phyloP scores from a whole-genome alignment of 805 yeast genomes.

The Grigorovia yakushimaensis region DNA sequence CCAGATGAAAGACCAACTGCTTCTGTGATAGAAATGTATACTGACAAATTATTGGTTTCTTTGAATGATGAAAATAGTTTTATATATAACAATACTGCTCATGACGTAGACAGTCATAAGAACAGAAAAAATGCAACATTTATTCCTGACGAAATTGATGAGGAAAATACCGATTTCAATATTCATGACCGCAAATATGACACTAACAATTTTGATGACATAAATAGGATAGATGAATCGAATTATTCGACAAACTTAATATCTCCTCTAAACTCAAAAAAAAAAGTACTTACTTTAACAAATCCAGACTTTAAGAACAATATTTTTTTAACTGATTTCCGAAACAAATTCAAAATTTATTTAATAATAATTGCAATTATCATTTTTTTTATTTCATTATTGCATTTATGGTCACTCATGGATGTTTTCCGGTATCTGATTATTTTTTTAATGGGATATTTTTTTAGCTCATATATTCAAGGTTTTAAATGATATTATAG shows the following conservation, averaged over 20 bases:
- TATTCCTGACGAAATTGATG: background rate
- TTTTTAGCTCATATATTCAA: background rate
- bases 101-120: background rate
- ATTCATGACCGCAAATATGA: background rate
- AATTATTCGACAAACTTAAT: background rate
- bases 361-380: background rate
- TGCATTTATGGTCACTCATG: background rate
- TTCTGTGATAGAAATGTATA: conserved; percentile 27
- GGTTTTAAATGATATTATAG: too few species aligned
- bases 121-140: too few species aligned
- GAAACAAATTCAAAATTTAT: background rate
- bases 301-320: background rate
- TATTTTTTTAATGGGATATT: background rate
- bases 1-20: conserved; percentile 37
- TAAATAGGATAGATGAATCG: background rate
- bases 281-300: background rate
- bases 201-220: background rate
- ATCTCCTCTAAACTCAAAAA: background rate
- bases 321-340: background rate
- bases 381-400: background rate
- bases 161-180: background rate
- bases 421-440: background rate
- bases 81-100: background rate
- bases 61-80: background rate
- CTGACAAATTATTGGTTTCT: conserved; percentile 15